These are phyloP conservation scores for Metschnikowia similis DNA, from an alignment of 805 yeast genomes.

Conservation along the genomic window DNA sequence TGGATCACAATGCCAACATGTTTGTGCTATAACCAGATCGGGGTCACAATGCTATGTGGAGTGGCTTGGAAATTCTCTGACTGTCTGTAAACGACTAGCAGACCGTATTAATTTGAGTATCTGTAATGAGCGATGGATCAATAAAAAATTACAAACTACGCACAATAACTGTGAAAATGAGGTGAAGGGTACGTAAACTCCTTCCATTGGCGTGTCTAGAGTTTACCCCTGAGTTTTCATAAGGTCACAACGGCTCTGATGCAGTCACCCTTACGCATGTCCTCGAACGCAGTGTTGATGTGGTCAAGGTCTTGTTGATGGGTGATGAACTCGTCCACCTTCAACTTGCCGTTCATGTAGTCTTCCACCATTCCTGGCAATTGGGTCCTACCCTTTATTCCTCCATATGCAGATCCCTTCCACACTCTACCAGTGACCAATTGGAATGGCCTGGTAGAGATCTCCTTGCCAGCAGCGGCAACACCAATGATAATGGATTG, in stretches of 20 bases:
- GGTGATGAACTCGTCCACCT: constrained; percentile 93
- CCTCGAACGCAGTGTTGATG: constrained; percentile 88
- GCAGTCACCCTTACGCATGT: constrained; percentile 91
- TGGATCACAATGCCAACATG: too few relatives aligned
- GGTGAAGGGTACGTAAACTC: constrained; percentile 2
- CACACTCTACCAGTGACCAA: constrained; percentile 98
- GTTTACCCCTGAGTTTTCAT: constrained; percentile 16
- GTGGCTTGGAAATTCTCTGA: too few relatives aligned
- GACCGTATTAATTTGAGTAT: too few relatives aligned
- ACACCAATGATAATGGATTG: constrained; percentile 93
- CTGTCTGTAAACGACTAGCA: too few relatives aligned
- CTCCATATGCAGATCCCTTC: constrained; percentile 99
- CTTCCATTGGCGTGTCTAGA: constrained; percentile 1
- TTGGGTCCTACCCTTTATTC: constrained; percentile 96
- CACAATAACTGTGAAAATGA: too few relatives aligned
- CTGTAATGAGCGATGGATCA: too few relatives aligned
- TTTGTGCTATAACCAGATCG: too few relatives aligned
- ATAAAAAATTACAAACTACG: too few relatives aligned
- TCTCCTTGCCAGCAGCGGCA: constrained; percentile 97
- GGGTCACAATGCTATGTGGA: too few relatives aligned
- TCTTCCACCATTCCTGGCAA: constrained; percentile 86
- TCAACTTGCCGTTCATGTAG: constrained; percentile 73
- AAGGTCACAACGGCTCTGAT: constrained; percentile 82
- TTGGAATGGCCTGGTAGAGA: constrained; percentile 97
- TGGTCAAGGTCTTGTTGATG: constrained; percentile 75